Evolutionary conservation across 2,329 filamentous ascomycete genomes (phyloP).

Genomic region (Colletotrichum sp.): DNA sequence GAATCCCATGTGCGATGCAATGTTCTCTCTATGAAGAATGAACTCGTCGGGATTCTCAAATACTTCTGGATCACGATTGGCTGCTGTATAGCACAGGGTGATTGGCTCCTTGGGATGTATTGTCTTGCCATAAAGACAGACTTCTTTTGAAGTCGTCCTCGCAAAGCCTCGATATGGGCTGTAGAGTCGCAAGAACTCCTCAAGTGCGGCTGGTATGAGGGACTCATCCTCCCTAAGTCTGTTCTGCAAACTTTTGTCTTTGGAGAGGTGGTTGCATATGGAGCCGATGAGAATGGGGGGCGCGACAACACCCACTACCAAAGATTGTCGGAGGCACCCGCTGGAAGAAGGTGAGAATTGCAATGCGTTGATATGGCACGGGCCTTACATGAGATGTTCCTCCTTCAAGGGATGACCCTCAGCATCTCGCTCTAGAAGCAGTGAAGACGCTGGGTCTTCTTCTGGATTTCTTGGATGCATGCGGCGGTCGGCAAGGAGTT

Average conservation of each 20-base stretch:
- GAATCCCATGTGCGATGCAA: constrained; percentile 24
- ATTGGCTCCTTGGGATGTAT: constrained; percentile 22
- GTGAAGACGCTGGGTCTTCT: constrained; percentile 25
- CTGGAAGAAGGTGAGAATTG: background rate
- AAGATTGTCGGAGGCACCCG: constrained; percentile 24
- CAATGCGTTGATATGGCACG: no score
- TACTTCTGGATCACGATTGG: constrained; percentile 23
- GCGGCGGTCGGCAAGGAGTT: constrained; percentile 22
- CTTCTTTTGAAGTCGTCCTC: constrained; percentile 17
- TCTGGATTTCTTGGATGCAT: constrained; percentile 21
- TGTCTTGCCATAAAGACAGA: constrained; percentile 15
- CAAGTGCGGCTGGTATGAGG: constrained; percentile 24
- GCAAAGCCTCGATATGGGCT: constrained; percentile 25
- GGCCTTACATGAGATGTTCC: constrained; percentile 17
- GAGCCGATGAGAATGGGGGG: constrained; percentile 23
- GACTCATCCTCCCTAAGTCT: constrained; percentile 19
- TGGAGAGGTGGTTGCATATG: constrained; percentile 24
- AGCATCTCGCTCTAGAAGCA: constrained; percentile 19
- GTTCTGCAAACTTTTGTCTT: constrained; percentile 20
- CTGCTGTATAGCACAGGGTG: constrained; percentile 23
- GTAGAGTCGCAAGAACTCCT: constrained; percentile 26
- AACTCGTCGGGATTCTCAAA: constrained; percentile 25
- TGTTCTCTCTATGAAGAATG: constrained; percentile 21
- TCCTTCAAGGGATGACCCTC: constrained; percentile 22
- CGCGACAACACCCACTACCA: constrained; percentile 25